Base-by-base conservation (phyloP, 441 rosid genomes). In the Theobroma grandiflorum region DNA sequence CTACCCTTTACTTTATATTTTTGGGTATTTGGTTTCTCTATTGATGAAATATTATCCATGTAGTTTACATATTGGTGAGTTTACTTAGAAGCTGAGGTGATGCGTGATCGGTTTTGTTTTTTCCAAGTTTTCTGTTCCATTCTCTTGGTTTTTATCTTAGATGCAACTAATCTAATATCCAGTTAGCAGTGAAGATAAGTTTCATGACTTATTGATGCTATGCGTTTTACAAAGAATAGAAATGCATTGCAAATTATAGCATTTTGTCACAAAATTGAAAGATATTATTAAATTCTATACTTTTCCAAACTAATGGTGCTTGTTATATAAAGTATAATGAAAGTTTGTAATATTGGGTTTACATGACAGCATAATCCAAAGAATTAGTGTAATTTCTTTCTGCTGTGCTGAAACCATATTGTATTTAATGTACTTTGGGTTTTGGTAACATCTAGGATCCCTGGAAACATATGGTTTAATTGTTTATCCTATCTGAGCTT, bases 21-120 rank as follows among this genome's bases (percentile, higher is more conserved):
- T 74, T 74, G 58, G 33, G 35, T 53, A 26, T 59, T 16, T 75
- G 35, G 69, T 45, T 64, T 76, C 69, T 26, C 26, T 59, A 45
- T 26, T 74, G 45, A 16, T 61, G 57, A 61, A 62, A 75, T 40
- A 8, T 20, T 42, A 12, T 26, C 43, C 22, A 10, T 49, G 59
- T 16, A 62, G 14, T 20, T 11, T 47, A 16, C 15, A 31, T 16
- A 45, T 31, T 62, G 70, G 31, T 62, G 8, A 45, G 35, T 73
- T 38, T 40, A 58, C 20, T 57, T 10, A 75, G 55, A 43, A 43
- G 42, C 50, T 9, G 64, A 15, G 52, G 67, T 42, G 55, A 40
- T 9, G 52, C 15, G 15, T 43, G 9, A 22, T 42, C 42, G 8
- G 40, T 52, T 74, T 35, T 55, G 12, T 57, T 38, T 61, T 53